These are phyloP conservation scores for Melampsora abietis-canadensis DNA, from an alignment of 1,284 basidiomycete genomes.

Conservation along the genomic window DNA sequence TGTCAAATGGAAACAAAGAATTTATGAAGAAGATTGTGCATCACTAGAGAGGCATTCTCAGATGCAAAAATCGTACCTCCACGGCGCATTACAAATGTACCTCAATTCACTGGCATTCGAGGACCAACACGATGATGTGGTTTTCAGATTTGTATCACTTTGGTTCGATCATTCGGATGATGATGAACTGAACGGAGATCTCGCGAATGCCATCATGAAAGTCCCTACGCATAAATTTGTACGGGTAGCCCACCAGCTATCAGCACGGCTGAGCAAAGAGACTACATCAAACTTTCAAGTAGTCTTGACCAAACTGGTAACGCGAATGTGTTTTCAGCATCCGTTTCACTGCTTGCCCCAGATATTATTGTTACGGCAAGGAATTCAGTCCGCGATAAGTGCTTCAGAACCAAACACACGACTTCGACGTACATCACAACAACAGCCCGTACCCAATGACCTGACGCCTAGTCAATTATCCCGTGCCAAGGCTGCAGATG, in stretches of 20 bases:
- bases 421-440: constrained; percentile 44
- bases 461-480: constrained; percentile 48
- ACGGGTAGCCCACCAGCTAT: constrained; percentile 84
- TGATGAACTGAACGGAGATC: constrained; percentile 59
- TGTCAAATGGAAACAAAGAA: constrained; percentile 63
- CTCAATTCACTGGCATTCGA: constrained; percentile 67
- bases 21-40: constrained; percentile 63
- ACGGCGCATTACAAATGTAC: constrained; percentile 76
- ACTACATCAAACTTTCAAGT: constrained; percentile 59
- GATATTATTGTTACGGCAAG: constrained; percentile 65
- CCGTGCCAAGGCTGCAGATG: constrained; percentile 66
- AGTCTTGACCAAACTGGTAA: constrained; percentile 65
- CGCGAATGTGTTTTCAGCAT: constrained; percentile 79
- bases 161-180: constrained; percentile 83
- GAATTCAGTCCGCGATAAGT: constrained; percentile 44
- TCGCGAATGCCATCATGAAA: constrained; percentile 60
- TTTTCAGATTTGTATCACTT: constrained; percentile 78
- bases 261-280: constrained; percentile 68
- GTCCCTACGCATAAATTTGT: constrained; percentile 88
- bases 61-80: constrained; percentile 60
- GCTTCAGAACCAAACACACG: constrained; percentile 29
- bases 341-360: constrained; percentile 92
- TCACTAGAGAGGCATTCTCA: constrained; percentile 56
- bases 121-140: constrained; percentile 68
- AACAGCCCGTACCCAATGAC: constrained; percentile 25